Evolutionary conservation across 306 rosid genomes (phyloP), one percentile per base, ranked within the genome.

Genomic region (Dalbergia oliveri): DNA sequence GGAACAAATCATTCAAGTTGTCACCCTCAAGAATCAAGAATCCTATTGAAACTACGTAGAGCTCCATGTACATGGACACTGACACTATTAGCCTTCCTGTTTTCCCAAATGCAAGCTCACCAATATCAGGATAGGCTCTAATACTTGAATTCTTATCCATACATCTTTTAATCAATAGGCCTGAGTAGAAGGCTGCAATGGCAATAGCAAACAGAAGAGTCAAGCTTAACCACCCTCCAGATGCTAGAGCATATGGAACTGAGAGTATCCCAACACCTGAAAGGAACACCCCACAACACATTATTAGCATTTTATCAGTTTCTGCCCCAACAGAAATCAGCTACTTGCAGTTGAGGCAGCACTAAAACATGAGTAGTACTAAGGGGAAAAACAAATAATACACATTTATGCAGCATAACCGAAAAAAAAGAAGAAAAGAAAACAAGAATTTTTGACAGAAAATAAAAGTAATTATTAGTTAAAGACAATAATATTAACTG

Each of bases 221-320:
- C 69, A 95, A 72, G 82, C 92, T 95, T 51, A 91, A 26, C 97
- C 97, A 95, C 18, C 98, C 99, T 58, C 97, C 97, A 4, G 91
- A 75, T 62, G 99, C 85, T 4, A 95, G 85, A 63, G 97, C 99
- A 69, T 90, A 94, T 19, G 97, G 97, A 84, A 92, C 79, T 4
- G 97, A 94, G 0, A 90, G 84, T 58, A 94, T 85, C 59, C 97
- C 99, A 66, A 91, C 90, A 85, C 99, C 97, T 94, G 87, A 2
- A 81, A 10, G 12, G 21, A n/a, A 74, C 45, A 78, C 66, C 5
- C 47, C 47, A 85, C 5, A 62, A 39, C 26, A 69, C 54, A 53
- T 50, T 50, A 49, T 49, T 49, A 12, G 57, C 57, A 61, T 18
- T 11, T 10, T 9, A 4, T 19, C 4, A 39, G 43, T 19, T 39